Evolutionary conservation across 2,329 filamentous ascomycete species (phyloP), one percentile per base, ranked within the genome.

Genomic region (Claviceps sp.): DNA sequence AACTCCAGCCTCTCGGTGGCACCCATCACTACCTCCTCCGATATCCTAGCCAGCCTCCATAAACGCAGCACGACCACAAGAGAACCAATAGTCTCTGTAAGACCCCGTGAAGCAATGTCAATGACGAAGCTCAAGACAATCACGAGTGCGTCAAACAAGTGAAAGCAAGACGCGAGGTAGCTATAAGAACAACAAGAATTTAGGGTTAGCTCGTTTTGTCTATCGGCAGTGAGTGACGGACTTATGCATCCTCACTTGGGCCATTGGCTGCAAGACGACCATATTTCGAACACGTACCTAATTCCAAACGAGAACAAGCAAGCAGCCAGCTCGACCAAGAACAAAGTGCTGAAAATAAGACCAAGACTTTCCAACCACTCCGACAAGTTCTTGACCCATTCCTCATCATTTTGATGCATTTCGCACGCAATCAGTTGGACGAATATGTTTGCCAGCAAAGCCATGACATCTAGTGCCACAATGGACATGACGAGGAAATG

Each of bases 11-110:
- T 72, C 64, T 85, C 81, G 38, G 77, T 68, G 1, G 81, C 80
- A 8, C 79, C 81, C 6, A 82, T 72, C 34, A 76, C 77, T 55
- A 85, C 71, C 64, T 87, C 83, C 60, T 87, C 81, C 6, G 84
- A 77, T 49, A 86, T 83, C 68, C 86, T 85, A 62, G 85, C 78
- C 45, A 87, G 74, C 16, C 84, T 74, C 78, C 82, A 85, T 3
- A 87, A 69, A 50, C 83, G 78, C 45, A 87, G 67, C 4, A 85
- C 72, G 30, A 87, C 73, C 48, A 87, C 74, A n/a, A 87, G 69
- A 0, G 79, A 84, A 1, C 76, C 80, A 47, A 84, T 78, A 60
- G 85, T 78, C 63, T 82, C 78, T 5, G 79, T 65, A 1, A 78
- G 65, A 45, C 82, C 82, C 40, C 75, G 74, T 16, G 82, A 71